Percentiles rank a stretch among this genome's conserved stretches.
Evolutionary conservation across 2,329 filamentous ascomycete genomes (phyloP).

Genomic region (Coniella vitis): DNA sequence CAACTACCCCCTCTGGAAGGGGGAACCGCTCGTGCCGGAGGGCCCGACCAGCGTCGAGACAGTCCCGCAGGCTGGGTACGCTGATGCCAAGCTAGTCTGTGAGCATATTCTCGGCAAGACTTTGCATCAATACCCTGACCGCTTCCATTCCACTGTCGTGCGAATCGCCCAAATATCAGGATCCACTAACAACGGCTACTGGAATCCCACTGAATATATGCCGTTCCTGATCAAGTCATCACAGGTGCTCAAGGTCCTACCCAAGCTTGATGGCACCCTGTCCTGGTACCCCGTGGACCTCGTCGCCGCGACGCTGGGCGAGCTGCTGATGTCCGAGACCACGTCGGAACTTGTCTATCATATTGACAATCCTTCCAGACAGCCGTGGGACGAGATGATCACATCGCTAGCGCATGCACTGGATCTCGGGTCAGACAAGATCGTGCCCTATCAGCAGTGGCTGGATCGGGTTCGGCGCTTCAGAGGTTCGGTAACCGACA

Average conservation of each 20-base stretch:
- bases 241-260: slow-evolving; percentile 35
- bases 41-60: slow-evolving; percentile 29
- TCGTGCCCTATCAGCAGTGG: neutral
- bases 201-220: slow-evolving; percentile 48
- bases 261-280: slow-evolving; percentile 32
- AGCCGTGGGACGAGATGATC: slow-evolving; percentile 4
- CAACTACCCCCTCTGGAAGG: slow-evolving; percentile 7
- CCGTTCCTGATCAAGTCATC: slow-evolving; percentile 42
- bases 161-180: slow-evolving; percentile 49
- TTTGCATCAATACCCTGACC: slow-evolving; percentile 31
- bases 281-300: slow-evolving; percentile 41
- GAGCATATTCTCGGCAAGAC: slow-evolving; percentile 44
- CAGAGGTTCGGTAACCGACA: too few species aligned
- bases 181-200: slow-evolving; percentile 40
- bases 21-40: slow-evolving; percentile 34
- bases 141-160: slow-evolving; percentile 36
- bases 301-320: slow-evolving; percentile 22
- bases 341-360: slow-evolving; percentile 12
- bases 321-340: slow-evolving; percentile 17
- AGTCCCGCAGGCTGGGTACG: slow-evolving; percentile 40
- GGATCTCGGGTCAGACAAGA: slow-evolving; percentile 13
- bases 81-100: slow-evolving; percentile 45
- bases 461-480: neutral
- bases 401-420: slow-evolving; percentile 11
- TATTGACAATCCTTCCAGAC: slow-evolving; percentile 10